Conservation (phyloP, 106 monocot genomes). For the Dioscorea zingiberensis region DNA sequence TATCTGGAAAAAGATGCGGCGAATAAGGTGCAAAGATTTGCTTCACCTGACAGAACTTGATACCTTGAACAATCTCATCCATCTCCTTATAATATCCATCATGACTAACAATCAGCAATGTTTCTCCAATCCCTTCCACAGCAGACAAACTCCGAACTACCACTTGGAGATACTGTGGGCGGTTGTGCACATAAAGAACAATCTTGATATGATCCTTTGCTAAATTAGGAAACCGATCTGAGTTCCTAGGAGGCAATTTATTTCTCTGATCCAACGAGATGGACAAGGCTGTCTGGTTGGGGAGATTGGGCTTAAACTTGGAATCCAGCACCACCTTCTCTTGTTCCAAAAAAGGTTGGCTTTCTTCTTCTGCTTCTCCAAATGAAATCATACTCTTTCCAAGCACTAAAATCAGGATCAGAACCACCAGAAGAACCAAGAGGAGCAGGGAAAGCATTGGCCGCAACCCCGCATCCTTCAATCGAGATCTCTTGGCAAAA, state of each 20-base stretch:
- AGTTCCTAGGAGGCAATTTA: constrained; percentile 57
- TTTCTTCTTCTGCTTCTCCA: neutral
- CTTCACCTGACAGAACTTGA: constrained; percentile 88
- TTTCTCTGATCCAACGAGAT: constrained; percentile 51
- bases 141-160: constrained; percentile 65
- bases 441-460: constrained; percentile 20
- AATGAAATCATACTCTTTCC: neutral
- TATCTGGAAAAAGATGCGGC: constrained; percentile 62
- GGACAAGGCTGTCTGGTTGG: constrained; percentile 52
- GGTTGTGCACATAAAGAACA: constrained; percentile 89
- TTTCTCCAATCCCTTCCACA: constrained; percentile 81
- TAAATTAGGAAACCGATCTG: constrained; percentile 56
- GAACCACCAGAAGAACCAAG: constrained; percentile 1
- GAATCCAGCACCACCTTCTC: constrained; percentile 11
- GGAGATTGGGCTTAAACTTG: constrained; percentile 44
- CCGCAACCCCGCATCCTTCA: constrained; percentile 25
- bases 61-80: constrained; percentile 68
- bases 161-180: constrained; percentile 77
- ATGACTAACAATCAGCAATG: constrained; percentile 89
- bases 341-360: neutral
- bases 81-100: constrained; percentile 88
- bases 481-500: constrained; percentile 34
- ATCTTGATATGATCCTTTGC: constrained; percentile 65
- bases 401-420: constrained; percentile 12
- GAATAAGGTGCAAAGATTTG: constrained; percentile 94